Percentiles rank a stretch among this genome's conserved stretches.
Conservation (phyloP, 768 basidiomycete species). For the Neoboletus brunneissimus region DNA sequence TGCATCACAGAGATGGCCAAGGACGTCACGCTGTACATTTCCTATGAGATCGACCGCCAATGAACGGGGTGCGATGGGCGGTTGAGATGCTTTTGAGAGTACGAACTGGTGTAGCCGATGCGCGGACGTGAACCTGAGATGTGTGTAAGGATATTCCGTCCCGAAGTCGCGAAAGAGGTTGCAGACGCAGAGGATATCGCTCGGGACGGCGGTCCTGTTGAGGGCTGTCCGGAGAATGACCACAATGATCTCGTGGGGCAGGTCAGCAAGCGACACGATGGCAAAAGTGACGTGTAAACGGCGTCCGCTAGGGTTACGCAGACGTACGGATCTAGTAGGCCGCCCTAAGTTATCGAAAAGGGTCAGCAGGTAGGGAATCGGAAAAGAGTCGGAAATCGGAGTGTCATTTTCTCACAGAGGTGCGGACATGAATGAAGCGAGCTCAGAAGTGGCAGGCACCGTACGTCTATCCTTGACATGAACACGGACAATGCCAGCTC, state of each 20-base stretch:
- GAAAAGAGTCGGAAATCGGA: constrained; percentile 6
- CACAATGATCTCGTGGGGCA: constrained; percentile 25
- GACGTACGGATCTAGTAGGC: neutral
- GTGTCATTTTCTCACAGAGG: neutral
- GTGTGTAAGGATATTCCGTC: constrained; percentile 21
- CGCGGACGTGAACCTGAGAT: constrained; percentile 25
- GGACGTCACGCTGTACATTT: constrained; percentile 26
- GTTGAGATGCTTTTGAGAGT: neutral
- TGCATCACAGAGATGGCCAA: constrained; percentile 26
- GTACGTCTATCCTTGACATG: neutral
- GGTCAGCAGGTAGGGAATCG: neutral
- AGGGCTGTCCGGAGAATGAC: constrained; percentile 18
- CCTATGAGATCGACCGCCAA: constrained; percentile 32
- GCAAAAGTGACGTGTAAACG: neutral
- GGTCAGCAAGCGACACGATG: constrained; percentile 11
- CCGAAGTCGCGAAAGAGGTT: constrained; percentile 21
- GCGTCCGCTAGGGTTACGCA: neutral
- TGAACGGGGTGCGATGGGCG: constrained; percentile 26
- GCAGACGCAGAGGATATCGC: constrained; percentile 23
- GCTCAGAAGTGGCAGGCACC: too few species aligned
- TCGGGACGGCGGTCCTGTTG: constrained; percentile 12
- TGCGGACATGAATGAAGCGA: neutral
- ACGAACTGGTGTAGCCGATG: constrained; percentile 23
- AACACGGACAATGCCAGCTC: neutral
- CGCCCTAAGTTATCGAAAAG: too few species aligned